Evolutionary conservation across 805 yeast genomes (phyloP), one percentile per base, ranked within the genome.

Genomic region (Starmerella tilneyi): DNA sequence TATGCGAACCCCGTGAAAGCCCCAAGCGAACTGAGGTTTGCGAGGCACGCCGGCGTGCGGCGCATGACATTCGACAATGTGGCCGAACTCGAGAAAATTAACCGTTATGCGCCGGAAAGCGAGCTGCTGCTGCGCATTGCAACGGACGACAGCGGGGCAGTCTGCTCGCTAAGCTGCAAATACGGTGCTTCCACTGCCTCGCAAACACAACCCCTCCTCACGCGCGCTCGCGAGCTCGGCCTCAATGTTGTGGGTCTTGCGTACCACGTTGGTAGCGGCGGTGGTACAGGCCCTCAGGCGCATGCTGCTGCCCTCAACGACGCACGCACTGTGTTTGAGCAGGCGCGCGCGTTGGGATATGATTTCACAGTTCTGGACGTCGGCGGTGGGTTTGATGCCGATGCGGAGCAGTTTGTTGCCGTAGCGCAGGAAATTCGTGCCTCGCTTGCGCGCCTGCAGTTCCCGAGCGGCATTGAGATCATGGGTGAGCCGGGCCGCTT

Each of bases 401-500:
- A 76, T 1, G 58, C 68, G 1, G 86, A 86, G 59, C 70, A 62
- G 12, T 68, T 71, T 37, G 71, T 84, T 9, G 75, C 89, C 8
- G 57, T 59, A 7, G 54, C 54, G 8, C 30, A 6, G n/a, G 73
- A 78, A 41, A 72, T 89, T 50, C 71, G 72, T 47, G 49, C 57
- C 12, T 71, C 82, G 3, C 64, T 88, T 50, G 75, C 71, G 7
- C 28, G 28, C 22, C 43, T 46, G 17, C 20, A 31, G 19, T 89
- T 86, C 67, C 84, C 89, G 1, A 44, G 58, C 11, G 59, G 57
- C n/a, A 66, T 70, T 31, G 57, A 64, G 4, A 65, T 89, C 48
- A 82, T 89, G 60, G 94, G 96, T 12, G 98, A 89, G 61, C 94
- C 96, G 3, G 98, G 98, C 47, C 74, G 98, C 52, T 86, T 80